phyloP scores from a whole-genome alignment of 345 rosid species.

The Boechera retrofracta region DNA sequence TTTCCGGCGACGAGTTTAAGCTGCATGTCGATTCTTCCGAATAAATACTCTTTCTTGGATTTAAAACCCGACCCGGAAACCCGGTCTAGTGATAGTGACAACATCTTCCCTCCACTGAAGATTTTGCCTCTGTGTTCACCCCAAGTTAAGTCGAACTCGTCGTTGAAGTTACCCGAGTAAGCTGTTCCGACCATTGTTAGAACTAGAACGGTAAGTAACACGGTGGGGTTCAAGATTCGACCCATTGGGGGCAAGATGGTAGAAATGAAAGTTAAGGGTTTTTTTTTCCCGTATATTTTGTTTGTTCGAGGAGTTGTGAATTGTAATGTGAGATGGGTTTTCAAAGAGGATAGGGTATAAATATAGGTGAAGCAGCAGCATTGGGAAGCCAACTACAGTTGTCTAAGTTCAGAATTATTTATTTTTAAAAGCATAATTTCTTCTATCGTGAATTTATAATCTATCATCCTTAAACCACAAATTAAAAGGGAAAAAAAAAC shows the following conservation, averaged over 20 bases:
- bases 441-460: constrained; percentile 6
- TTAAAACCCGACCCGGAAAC: constrained; percentile 72
- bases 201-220: constrained; percentile 36
- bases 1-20: constrained; percentile 74
- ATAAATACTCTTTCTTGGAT: constrained; percentile 62
- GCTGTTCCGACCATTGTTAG: constrained; percentile 43
- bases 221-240: constrained; percentile 23
- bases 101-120: constrained; percentile 55
- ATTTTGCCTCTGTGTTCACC: constrained; percentile 62
- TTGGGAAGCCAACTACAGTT: constrained; percentile 45
- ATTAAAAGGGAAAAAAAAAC: background rate
- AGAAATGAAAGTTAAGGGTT: constrained; percentile 11
- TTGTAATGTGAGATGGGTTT: constrained; percentile 32
- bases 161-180: constrained; percentile 52
- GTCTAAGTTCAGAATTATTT: background rate
- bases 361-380: constrained; percentile 25
- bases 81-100: constrained; percentile 61
- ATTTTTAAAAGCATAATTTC: background rate
- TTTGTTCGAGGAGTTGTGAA: constrained; percentile 32
- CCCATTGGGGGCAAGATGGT: constrained; percentile 32
- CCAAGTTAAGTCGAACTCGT: constrained; percentile 64
- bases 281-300: constrained; percentile 4
- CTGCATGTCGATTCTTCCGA: constrained; percentile 70
- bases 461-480: background rate
- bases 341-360: constrained; percentile 39